These are phyloP conservation scores for Keqinozyma sinolaborantium DNA, from an alignment of 1,139 yeast species.

Conservation along the genomic window DNA sequence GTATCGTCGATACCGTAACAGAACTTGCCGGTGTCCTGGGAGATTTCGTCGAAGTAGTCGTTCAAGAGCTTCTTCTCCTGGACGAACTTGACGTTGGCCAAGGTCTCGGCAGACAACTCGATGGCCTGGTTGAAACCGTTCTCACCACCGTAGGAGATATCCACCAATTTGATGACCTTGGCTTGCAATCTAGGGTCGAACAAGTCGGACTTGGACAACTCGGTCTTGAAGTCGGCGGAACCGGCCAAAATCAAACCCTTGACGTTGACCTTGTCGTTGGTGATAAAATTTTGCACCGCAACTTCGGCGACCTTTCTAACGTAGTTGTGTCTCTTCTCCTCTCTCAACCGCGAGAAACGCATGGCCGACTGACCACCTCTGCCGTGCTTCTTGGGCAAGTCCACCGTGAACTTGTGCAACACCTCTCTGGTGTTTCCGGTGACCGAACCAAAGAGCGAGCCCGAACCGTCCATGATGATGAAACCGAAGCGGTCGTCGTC, in stretches of 20 bases:
- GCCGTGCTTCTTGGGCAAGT: constrained; percentile 98
- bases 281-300: constrained; percentile 94
- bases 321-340: constrained; percentile 97
- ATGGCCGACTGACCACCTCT: constrained; percentile 99
- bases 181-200: constrained; percentile 86
- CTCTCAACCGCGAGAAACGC: constrained; percentile 98
- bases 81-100: constrained; percentile 93
- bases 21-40: constrained; percentile 94
- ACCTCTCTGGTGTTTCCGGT: constrained; percentile 97
- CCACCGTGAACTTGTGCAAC: constrained; percentile 93
- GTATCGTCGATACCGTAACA: constrained; percentile 98
- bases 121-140: constrained; percentile 99
- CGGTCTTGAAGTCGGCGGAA: constrained; percentile 97
- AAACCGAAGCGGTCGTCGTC: constrained; percentile 95
- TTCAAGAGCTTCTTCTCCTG: constrained; percentile 96
- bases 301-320: constrained; percentile 97
- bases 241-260: constrained; percentile 96
- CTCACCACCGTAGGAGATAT: constrained; percentile 98
- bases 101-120: constrained; percentile 93
- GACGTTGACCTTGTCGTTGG: constrained; percentile 88
- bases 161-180: constrained; percentile 88
- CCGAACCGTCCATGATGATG: constrained; percentile 99
- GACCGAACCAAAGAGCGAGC: constrained; percentile 92
- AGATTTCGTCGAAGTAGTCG: constrained; percentile 90
- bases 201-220: constrained; percentile 86